Evolutionary conservation across 805 yeast genomes (phyloP).

Genomic region (Yarrowia sp.): DNA sequence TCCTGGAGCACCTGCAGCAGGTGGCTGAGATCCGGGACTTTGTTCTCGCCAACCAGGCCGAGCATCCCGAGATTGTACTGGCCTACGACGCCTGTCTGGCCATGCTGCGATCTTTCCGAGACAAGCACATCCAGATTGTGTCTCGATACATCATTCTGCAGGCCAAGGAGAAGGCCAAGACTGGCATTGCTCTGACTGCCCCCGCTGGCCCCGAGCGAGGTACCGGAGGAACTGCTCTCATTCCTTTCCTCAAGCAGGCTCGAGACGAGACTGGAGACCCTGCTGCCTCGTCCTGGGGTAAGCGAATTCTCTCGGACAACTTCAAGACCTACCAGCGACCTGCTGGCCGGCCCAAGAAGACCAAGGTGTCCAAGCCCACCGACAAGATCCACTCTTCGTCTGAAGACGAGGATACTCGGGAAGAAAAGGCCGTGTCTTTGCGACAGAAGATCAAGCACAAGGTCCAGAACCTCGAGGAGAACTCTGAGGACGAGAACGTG

Average conservation of each 20-base stretch:
- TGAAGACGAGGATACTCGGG: constrained; percentile 20
- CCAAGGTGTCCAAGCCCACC: constrained; percentile 1
- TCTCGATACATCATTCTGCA: constrained; percentile 85
- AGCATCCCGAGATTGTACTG: constrained; percentile 63
- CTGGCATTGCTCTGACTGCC: constrained; percentile 55
- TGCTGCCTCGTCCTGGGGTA: constrained; percentile 94
- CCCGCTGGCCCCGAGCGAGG: constrained; percentile 66
- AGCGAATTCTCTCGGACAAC: constrained; percentile 54
- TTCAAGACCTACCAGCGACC: constrained; percentile 37
- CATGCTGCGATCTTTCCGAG: constrained; percentile 85
- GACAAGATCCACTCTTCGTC: constrained; percentile 30
- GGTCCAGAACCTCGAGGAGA: constrained; percentile 29
- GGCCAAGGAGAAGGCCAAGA: constrained; percentile 63
- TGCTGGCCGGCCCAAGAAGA: constrained; percentile 18
- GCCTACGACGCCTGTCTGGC: constrained; percentile 90
- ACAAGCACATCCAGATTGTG: constrained; percentile 91
- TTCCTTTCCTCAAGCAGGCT: constrained; percentile 93
- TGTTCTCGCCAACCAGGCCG: constrained; percentile 55
- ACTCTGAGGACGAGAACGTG: constrained; percentile 29
- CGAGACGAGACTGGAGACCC: constrained; percentile 95
- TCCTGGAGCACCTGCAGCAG: constrained; percentile 65
- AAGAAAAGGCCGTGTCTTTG: constrained; percentile 15
- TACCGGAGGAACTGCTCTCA: constrained; percentile 91
- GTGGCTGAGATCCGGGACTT: constrained; percentile 68
- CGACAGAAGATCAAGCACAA: constrained; percentile 33